phyloP scores from a whole-genome alignment of 2,329 filamentous ascomycete genomes.

The Exophiala oligosperma region DNA sequence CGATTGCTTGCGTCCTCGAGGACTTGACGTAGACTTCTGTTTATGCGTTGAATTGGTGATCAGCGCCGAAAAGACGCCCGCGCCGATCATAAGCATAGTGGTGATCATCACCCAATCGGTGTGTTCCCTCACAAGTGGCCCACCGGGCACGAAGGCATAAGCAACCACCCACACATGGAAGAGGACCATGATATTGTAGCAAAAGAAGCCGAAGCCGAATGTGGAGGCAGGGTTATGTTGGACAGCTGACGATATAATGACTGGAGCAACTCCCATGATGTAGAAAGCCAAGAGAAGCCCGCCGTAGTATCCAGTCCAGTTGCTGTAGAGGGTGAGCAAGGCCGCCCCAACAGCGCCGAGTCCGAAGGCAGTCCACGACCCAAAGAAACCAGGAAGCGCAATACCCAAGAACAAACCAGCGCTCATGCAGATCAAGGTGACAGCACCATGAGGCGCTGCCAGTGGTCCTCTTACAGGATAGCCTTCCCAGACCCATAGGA shows the following conservation, averaged over 20 bases:
- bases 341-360: constrained; percentile 77
- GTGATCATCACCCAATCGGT: constrained; percentile 93
- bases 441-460: constrained; percentile 83
- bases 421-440: constrained; percentile 85
- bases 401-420: constrained; percentile 75
- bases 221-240: constrained; percentile 74
- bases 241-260: constrained; percentile 73
- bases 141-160: constrained; percentile 95
- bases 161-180: constrained; percentile 99
- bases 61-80: constrained; percentile 72
- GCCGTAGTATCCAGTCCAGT: constrained; percentile 91
- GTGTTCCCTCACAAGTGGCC: constrained; percentile 85
- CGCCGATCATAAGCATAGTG: constrained; percentile 81
- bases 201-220: constrained; percentile 83
- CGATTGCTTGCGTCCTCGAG: constrained; percentile 51
- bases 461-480: constrained; percentile 88
- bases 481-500: constrained; percentile 96
- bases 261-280: constrained; percentile 74
- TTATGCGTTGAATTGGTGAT: constrained; percentile 50
- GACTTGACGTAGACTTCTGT: constrained; percentile 36
- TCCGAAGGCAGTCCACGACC: constrained; percentile 77
- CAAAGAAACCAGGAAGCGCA: constrained; percentile 67
- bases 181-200: constrained; percentile 93
- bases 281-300: constrained; percentile 75
- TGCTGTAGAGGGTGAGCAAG: constrained; percentile 70